These are phyloP conservation scores for Berkeleyomyces rouxiae DNA, from an alignment of 2,329 filamentous ascomycete genomes.

Conservation along the genomic window DNA sequence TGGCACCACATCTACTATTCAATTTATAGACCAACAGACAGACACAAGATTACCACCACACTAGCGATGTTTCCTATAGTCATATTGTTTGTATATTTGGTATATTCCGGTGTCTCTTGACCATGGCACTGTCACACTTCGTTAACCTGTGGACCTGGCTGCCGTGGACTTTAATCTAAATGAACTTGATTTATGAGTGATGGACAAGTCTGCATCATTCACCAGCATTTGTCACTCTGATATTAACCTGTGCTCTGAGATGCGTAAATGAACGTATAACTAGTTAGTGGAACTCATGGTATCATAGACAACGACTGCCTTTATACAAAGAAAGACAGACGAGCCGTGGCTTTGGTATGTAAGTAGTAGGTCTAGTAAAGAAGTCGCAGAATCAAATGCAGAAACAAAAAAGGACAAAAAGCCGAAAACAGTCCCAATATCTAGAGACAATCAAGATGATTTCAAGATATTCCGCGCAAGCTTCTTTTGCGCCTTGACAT, in stretches of 20 bases:
- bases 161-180: not conserved
- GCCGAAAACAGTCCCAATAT: not conserved
- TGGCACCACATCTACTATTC: not conserved
- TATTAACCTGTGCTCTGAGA: too few relatives aligned
- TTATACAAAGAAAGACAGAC: not conserved
- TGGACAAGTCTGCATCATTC: too few relatives aligned
- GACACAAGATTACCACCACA: not conserved
- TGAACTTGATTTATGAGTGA: not conserved
- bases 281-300: not conserved
- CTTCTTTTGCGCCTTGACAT: conserved; percentile 51
- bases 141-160: not conserved
- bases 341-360: not conserved
- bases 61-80: not conserved
- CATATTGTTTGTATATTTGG: not conserved
- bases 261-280: not conserved
- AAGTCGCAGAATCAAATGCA: not conserved
- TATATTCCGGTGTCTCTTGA: not conserved
- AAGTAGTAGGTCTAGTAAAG: not conserved
- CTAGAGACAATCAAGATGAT: not conserved
- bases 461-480: conserved; percentile 41
- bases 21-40: not conserved
- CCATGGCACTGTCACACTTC: not conserved
- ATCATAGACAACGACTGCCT: not conserved
- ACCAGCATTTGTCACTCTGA: too few relatives aligned
- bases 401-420: not conserved